Percentiles rank a stretch among this genome's conserved stretches.
Conservation (phyloP, 257 asterid genomes). For the Agastache rugosa region DNA sequence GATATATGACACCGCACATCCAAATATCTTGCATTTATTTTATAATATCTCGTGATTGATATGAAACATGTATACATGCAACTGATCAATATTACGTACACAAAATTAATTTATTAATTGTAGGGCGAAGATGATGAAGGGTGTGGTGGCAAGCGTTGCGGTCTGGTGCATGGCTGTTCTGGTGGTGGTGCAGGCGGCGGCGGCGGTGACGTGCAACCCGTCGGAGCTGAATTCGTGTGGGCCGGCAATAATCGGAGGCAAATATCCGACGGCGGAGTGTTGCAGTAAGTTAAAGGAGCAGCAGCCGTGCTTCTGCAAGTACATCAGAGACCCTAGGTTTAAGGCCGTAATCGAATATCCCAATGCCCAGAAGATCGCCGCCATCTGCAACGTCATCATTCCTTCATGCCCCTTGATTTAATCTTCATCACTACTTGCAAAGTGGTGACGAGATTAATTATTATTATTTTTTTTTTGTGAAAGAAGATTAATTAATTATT, state of each 20-base stretch:
- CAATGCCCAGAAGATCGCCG: conserved; percentile 25
- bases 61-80: too few species aligned
- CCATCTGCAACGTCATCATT: conserved; percentile 8
- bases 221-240: conserved; percentile 26
- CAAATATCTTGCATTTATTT: too few species aligned
- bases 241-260: background rate
- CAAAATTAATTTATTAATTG: too few species aligned
- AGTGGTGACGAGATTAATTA: too few species aligned
- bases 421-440: too few species aligned
- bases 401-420: too few species aligned
- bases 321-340: conserved; percentile 32
- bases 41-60: too few species aligned
- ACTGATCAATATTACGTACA: too few species aligned
- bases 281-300: conserved; percentile 41
- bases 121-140: background rate
- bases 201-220: conserved; percentile 34
- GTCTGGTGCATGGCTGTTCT: conserved; percentile 4
- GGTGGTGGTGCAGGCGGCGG: conserved; percentile 30
- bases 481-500: too few species aligned
- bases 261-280: conserved; percentile 25
- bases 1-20: too few species aligned
- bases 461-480: too few species aligned
- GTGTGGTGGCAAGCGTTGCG: background rate
- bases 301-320: conserved; percentile 44
- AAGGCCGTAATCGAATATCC: conserved; percentile 35